Percentiles rank a stretch among this genome's conserved stretches.
Conservation (phyloP, 257 asterid genomes). For the Pogostemon cablin region DNA sequence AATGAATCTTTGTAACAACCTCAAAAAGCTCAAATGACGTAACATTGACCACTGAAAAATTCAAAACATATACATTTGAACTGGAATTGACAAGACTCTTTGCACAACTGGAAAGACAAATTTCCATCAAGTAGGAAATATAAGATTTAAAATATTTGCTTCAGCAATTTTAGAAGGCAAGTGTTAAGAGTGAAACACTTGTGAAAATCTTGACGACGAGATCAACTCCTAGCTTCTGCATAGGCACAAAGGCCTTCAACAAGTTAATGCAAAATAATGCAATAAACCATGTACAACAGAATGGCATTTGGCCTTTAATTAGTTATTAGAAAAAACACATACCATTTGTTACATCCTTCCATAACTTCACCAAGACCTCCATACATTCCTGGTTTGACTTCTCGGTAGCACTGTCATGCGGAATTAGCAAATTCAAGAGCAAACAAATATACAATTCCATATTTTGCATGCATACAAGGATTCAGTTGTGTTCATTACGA, state of each 20-base stretch:
- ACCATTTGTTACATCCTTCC: constrained; percentile 82
- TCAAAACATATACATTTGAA: not conserved
- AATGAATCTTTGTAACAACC: not conserved
- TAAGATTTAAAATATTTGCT: not conserved
- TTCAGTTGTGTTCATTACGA: too few species aligned
- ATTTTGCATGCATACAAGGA: not conserved
- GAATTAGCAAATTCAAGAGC: constrained; percentile 23
- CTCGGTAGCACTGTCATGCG: constrained; percentile 72
- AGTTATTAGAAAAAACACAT: constrained; percentile 33
- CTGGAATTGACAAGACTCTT: not conserved
- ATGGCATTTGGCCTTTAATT: not conserved
- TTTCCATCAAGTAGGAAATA: not conserved
- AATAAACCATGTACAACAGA: not conserved
- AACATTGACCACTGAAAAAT: not conserved
- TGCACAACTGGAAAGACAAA: not conserved
- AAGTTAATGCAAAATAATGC: not conserved
- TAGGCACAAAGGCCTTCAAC: not conserved
- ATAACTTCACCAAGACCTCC: constrained; percentile 69
- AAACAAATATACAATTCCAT: not conserved
- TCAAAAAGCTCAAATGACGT: not conserved
- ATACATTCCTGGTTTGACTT: constrained; percentile 72
- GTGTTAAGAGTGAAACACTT: not conserved
- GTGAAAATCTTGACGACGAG: not conserved
- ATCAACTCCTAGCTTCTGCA: not conserved
- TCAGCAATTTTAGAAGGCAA: not conserved